These are phyloP conservation scores for Phragmites australis DNA, from an alignment of 176 grass and related monocot genomes.

Conservation along the genomic window DNA sequence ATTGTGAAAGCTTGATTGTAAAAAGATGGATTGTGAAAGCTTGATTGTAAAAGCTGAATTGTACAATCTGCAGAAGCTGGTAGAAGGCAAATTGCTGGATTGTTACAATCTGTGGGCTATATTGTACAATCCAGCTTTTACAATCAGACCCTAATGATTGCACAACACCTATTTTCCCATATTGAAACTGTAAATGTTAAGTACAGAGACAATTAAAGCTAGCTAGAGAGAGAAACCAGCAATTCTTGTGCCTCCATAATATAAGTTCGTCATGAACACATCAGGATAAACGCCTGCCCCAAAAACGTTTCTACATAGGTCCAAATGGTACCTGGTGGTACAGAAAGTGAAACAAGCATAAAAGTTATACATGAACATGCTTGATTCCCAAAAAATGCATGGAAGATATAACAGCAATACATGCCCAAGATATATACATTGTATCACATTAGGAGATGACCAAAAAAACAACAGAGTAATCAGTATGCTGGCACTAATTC, in stretches of 20 bases:
- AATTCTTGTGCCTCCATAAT: conserved; percentile 85
- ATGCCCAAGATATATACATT: not conserved
- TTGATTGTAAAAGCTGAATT: too few species aligned
- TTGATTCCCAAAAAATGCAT: not conserved
- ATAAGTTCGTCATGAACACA: conserved; percentile 91
- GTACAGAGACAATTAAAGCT: not conserved
- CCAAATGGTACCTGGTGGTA: conserved; percentile 78
- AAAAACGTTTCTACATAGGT: conserved; percentile 89
- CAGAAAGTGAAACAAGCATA: conserved; percentile 25
- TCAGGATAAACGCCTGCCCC: conserved; percentile 88
- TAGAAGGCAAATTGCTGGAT: too few species aligned
- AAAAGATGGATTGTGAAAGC: too few species aligned
- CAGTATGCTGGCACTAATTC: not conserved
- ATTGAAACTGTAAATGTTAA: not conserved
- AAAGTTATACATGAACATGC: not conserved
- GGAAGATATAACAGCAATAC: not conserved
- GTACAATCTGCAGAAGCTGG: too few species aligned
- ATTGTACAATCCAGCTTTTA: too few species aligned
- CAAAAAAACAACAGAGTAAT: conserved; percentile 17
- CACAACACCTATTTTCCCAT: not conserved
- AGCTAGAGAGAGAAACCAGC: conserved; percentile 50
- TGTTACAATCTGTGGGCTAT: too few species aligned
- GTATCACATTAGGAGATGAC: not conserved
- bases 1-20: too few species aligned
- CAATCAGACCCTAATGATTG: too few species aligned